Conservation (phyloP, 176 grass and related monocot genomes). For the Juncus inflexus region DNA sequence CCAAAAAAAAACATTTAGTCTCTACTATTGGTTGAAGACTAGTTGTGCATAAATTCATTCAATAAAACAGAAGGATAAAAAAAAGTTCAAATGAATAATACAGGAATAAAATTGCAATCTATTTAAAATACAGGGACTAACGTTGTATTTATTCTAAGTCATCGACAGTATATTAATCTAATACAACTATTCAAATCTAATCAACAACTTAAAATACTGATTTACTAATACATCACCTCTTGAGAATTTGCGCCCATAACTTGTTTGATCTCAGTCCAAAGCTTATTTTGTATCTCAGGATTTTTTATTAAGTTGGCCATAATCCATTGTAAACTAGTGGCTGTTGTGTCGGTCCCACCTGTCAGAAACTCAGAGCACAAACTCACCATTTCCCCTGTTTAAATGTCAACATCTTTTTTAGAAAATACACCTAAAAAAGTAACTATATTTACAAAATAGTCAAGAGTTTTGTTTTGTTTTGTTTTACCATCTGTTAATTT, state of each 20-base stretch:
- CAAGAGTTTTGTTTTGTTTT: too few relatives aligned
- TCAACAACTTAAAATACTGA: not conserved
- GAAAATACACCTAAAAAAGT: too few relatives aligned
- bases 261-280: constrained; percentile 26
- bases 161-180: not conserved
- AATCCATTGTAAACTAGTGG: constrained; percentile 35
- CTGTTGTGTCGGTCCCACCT: constrained; percentile 30
- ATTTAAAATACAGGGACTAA: too few relatives aligned
- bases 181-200: not conserved
- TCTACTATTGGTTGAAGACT: too few relatives aligned
- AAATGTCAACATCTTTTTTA: not conserved
- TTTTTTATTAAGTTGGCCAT: constrained; percentile 38
- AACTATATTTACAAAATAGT: too few relatives aligned
- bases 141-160: too few relatives aligned
- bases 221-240: constrained; percentile 4
- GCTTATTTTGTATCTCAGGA: constrained; percentile 24
- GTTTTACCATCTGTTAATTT: constrained; percentile 25
- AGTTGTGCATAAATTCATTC: too few relatives aligned
- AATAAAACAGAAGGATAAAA: too few relatives aligned
- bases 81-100: too few relatives aligned
- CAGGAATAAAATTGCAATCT: too few relatives aligned
- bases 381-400: constrained; percentile 26
- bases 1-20: too few relatives aligned
- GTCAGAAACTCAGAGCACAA: constrained; percentile 33
- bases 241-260: constrained; percentile 12